Evolutionary conservation across 495 filamentous ascomycete species (phyloP).

Genomic region (Hypoxylon rickii): DNA sequence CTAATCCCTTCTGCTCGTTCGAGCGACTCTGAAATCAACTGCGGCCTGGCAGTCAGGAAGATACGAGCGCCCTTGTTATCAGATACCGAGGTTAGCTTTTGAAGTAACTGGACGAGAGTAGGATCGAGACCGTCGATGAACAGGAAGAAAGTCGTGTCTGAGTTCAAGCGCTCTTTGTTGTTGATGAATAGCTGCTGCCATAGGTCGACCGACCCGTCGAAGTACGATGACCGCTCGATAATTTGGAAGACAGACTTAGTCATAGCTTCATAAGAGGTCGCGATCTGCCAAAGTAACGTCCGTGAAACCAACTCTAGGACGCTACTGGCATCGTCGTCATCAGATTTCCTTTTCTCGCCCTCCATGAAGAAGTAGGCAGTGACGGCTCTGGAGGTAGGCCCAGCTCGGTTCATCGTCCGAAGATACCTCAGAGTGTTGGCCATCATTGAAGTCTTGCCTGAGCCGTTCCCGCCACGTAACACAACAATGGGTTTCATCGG

Average conservation of each 20-base stretch:
- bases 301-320: conserved; percentile 34
- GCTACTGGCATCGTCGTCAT: conserved; percentile 27
- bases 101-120: conserved; percentile 34
- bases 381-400: conserved; percentile 37
- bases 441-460: conserved; percentile 45
- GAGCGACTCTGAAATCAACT: conserved; percentile 17
- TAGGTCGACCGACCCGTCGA: conserved; percentile 40
- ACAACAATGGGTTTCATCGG: conserved; percentile 34
- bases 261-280: conserved; percentile 43
- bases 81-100: conserved; percentile 30
- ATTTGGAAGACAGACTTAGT: conserved; percentile 41
- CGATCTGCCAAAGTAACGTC: conserved; percentile 46
- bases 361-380: conserved; percentile 47
- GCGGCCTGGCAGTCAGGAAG: conserved; percentile 28
- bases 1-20: conserved; percentile 3
- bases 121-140: conserved; percentile 42
- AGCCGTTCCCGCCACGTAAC: conserved; percentile 41
- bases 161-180: conserved; percentile 37
- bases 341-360: conserved; percentile 41
- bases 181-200: conserved; percentile 41
- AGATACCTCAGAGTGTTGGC: conserved; percentile 44
- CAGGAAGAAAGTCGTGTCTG: conserved; percentile 44
- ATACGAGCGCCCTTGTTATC: conserved; percentile 28
- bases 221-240: conserved; percentile 36
- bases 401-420: conserved; percentile 35